Base-by-base conservation (phyloP, 148 eudicot species). In the Arctostaphylos glauca region DNA sequence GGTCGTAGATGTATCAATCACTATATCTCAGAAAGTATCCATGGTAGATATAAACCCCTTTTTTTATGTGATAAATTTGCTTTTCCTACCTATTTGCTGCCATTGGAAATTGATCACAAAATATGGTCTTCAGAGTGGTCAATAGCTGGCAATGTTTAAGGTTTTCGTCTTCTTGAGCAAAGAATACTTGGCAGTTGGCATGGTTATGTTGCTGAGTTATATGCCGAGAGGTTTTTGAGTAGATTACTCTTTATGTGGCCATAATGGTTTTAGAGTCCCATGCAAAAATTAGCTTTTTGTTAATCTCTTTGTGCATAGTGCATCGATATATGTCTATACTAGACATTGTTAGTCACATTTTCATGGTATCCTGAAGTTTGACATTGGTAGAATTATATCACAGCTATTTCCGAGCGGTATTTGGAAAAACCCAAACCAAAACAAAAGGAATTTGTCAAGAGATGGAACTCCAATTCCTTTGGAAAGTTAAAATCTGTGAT, bases 171-270 rank as follows among this genome's bases (percentile, higher is more conserved):
- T 73, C 50, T 73, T 46, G 9, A 73, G 18, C 52, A 18, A 73
- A 73, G 76, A 73, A 46, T 44, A 73, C 9, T 46, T 19, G 76
- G 76, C 46, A 73, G 10, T 46, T 19, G 76, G 76, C 48, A 73
- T 73, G 53, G 53, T 46, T 73, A 72, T 19, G 50, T 46, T 73
- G 50, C 25, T 46, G 46, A 73, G 21, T 73, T 19, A 44, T 18
- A 73, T 44, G 53, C 21, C 1, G 25, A 73, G 76, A 73, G 53
- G 23, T 48, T 41, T 70, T 46, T 41, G n/a, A 19, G 19, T 71
- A 15, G n/a, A 44, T 18, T 18, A 5, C 9, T 7, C 16, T 19
- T 18, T 2, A 44, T 72, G 23, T 72, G n/a, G 52, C 12, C 50
- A 7, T 43, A 18, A 44, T 41, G 76, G 50, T 72, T 31, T 31